Base-by-base conservation (phyloP, 192 early-diverging fungal species). In the Coemansia sp. region DNA sequence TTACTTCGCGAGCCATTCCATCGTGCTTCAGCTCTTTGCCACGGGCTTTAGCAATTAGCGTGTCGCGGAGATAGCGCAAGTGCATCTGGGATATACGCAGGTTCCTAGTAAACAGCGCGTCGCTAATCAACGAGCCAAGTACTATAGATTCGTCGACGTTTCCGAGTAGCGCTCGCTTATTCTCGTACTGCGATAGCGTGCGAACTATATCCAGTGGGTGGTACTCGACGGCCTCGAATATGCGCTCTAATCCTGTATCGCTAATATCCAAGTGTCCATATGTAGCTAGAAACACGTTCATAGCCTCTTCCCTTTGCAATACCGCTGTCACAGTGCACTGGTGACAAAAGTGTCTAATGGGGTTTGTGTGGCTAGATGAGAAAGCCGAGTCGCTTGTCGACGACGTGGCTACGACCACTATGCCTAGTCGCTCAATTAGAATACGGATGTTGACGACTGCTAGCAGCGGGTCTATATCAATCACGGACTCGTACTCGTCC, bases 61-160 rank as follows among this genome's bases (percentile, higher is more conserved):
- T 16, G 0, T 67, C n/a, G 15, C 60, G n/a, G n/a, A 70, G 5
- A 29, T 71, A 79, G 9, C 61, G 36, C 46, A 49, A 7, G 60
- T 79, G 72, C 77, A 79, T 79, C 13, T 73, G 58, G 5, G 72
- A 38, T 15, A 74, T 49, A 0, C 77, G 77, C 29, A 29, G 31
- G 18, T 38, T 20, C 1, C 71, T 68, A 39, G 55, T 29, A 43
- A 66, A 36, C 27, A 43, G 20, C 55, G 63, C 58, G 3, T 70
- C 72, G 18, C 44, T 20, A 36, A 79, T 73, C 8, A 34, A 4
- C 57, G 57, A 60, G 7, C 5, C 5, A 15, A 60, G 13, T 16
- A 36, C 31, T 8, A 9, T 5, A 24, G 3, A 31, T 18, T 57
- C 53, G 1, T 33, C 57, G 13, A 2, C 57, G 31, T 36, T 18